Evolutionary conservation across 345 rosid species (phyloP), one percentile per base, ranked within the genome.

Genomic region (Diplotaxis tenuifolia): DNA sequence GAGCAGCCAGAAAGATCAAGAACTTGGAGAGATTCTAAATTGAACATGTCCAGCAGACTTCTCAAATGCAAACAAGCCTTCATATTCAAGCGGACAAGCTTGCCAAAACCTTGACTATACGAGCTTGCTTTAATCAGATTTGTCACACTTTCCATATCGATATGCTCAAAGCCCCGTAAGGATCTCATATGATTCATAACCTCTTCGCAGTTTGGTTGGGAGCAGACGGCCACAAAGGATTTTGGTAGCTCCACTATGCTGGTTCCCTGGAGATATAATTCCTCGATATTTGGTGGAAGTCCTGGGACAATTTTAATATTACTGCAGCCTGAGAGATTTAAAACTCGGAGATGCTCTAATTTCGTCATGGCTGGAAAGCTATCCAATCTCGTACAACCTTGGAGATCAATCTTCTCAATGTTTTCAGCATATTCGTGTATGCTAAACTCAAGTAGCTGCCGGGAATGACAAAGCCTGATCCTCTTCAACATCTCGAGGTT

Each of bases 1-100:
- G 12, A 61, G 75, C 75, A 71, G 3, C 75, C 75, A 71, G 75
- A 61, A 11, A 71, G 2, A 47, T 61, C 0, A 47, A 71, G 67
- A 71, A 61, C 67, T 71, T 49, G 11, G 7, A 71, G 60, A 21
- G 74, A 70, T 31, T 70, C 74, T 28, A 70, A 60, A 60, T 20
- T 6, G 10, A 1, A 1, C 74, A 70, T 60, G 25, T 61, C 8
- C 21, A 49, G 60, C 18, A 71, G 50, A 71, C 60, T 60, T 49
- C 1, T 16, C 56, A 70, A 2, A 9, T 20, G 32, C 20, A 0
- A 2, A 60, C 58, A 71, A 60, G 60, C 67, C 50, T 38, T 38
- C 64, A 68, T 56, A 18, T 56, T 23, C 38, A 68, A 16, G 18
- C 3, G 3, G 14, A 68, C 63, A 9, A 68, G 72, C 19, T 55